Evolutionary conservation across 257 asterid genomes (phyloP), one percentile per base, ranked within the genome.

Genomic region (Solanum etuberosum): DNA sequence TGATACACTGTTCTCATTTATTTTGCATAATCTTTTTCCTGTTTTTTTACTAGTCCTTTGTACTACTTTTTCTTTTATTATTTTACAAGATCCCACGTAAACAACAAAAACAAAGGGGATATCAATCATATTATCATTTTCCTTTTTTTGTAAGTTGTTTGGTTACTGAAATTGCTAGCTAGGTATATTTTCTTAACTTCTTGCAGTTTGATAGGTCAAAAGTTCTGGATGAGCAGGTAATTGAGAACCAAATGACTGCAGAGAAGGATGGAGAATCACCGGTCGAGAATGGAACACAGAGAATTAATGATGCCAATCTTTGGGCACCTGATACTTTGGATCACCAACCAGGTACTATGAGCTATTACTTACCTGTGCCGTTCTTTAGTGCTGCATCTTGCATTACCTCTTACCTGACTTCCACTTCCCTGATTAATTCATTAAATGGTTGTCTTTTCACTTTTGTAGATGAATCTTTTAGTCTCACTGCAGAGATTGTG

Each of bases 281-380:
- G 59, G 83, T 82, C 85, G 91, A 90, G 90, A 89, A 89, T 80
- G 90, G 86, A 85, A 73, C 89, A 86, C 86, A 88, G 88, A 85
- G 88, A 82, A 84, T 63, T 87, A 83, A 86, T 78, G 90, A 90
- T 86, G 87, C 89, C 82, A 91, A 92, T 89, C 89, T 90, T 85
- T 90, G 82, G 71, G 94, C 89, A 77, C 96, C 93, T 37, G 98
- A 94, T 92, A 93, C 94, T 40, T 91, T 93, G 90, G 97, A 97
- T 87, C 83, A 67, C 46, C 88, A 85, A 67, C 93, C 86, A 92
- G 98, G 99, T 95, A 88, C 46, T 85, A 88, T 70, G 85, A 80
- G 42, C 91, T 81, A 23, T 83, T 87, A 61, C 78, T 86, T 31
- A 27, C 86, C 25, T 42, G 80, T 74, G 71, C 42, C 9, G 43